phyloP scores from a whole-genome alignment of 2,329 filamentous ascomycete genomes.

The Dothistroma pini region DNA sequence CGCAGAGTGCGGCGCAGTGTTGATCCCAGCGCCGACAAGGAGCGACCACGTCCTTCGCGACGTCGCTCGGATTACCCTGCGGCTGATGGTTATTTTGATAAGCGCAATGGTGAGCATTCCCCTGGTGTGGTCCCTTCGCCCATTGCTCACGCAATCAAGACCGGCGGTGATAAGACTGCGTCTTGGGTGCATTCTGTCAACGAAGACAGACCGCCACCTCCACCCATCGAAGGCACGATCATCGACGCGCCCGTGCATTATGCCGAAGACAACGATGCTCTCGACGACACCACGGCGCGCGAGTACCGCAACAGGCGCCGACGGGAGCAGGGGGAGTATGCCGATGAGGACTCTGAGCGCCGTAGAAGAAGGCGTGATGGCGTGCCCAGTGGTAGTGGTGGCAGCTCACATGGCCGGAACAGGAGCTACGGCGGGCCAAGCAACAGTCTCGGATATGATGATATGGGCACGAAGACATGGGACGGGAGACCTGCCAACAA shows the following conservation, averaged over 20 bases:
- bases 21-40: slow-evolving; percentile 33
- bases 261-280: slow-evolving; percentile 26
- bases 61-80: slow-evolving; percentile 34
- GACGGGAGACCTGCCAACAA: slow-evolving; percentile 40
- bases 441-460: slow-evolving; percentile 32
- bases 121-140: slow-evolving; percentile 20
- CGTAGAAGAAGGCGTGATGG: slow-evolving; percentile 24
- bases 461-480: slow-evolving; percentile 38
- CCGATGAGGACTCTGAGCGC: slow-evolving; percentile 22
- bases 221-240: slow-evolving; percentile 46
- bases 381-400: slow-evolving; percentile 34
- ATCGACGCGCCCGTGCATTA: slow-evolving; percentile 40
- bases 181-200: slow-evolving; percentile 49
- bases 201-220: slow-evolving; percentile 45
- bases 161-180: slow-evolving; percentile 46
- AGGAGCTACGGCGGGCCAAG: slow-evolving; percentile 30
- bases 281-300: slow-evolving; percentile 32
- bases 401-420: slow-evolving; percentile 27
- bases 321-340: slow-evolving; percentile 20
- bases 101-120: slow-evolving; percentile 39
- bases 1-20: slow-evolving; percentile 40
- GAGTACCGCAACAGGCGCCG: slow-evolving; percentile 29
- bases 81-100: slow-evolving; percentile 44
- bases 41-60: slow-evolving; percentile 29
- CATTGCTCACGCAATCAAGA: slow-evolving; percentile 30